phyloP scores from a whole-genome alignment of 306 rosid genomes.

The Urtica urens region DNA sequence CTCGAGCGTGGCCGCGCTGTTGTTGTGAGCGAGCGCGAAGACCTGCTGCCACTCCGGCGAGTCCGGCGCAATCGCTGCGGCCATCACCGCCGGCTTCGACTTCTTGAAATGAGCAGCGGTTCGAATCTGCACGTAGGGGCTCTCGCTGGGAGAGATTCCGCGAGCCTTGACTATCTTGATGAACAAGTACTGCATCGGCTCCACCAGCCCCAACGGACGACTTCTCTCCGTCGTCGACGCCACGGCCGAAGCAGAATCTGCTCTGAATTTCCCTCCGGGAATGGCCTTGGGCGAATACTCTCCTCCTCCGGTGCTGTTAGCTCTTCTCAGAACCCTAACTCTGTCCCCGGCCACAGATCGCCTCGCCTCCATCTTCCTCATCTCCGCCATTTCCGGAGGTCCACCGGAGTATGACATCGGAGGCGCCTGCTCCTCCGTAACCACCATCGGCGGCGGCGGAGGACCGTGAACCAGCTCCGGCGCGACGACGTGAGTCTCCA shows the following conservation, averaged over 20 bases:
- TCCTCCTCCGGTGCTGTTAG: slow-evolving; percentile 7
- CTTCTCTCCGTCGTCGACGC: slow-evolving; percentile 37
- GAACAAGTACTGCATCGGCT: slow-evolving; percentile 81
- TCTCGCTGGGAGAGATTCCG: slow-evolving; percentile 34
- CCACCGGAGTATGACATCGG: slow-evolving; percentile 20
- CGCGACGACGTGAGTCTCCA: slow-evolving; percentile 43
- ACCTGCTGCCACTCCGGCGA: slow-evolving; percentile 83
- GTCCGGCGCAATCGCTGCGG: too few relatives aligned
- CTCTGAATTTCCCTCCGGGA: slow-evolving; percentile 20
- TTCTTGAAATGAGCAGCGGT: slow-evolving; percentile 28
- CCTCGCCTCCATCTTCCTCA: slow-evolving; percentile 54
- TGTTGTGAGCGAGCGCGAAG: slow-evolving; percentile 43
- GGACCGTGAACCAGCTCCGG: slow-evolving; percentile 45
- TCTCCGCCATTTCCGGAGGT: slow-evolving; percentile 30
- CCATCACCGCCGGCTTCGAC: slow-evolving; percentile 50
- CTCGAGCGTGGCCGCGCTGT: slow-evolving; percentile 43
- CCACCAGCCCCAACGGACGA: slow-evolving; percentile 74
- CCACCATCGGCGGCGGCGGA: slow-evolving; percentile 36
- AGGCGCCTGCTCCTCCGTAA: slow-evolving; percentile 37
- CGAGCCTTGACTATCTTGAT: slow-evolving; percentile 70
- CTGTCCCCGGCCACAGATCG: slow-evolving; percentile 39
- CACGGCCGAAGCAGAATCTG: background rate
- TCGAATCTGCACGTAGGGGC: slow-evolving; percentile 50
- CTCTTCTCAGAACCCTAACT: slow-evolving; percentile 43
- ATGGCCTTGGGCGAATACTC: slow-evolving; percentile 66